These are phyloP conservation scores for Lolium perenne DNA, from an alignment of 176 grass and related monocot species.

Conservation along the genomic window DNA sequence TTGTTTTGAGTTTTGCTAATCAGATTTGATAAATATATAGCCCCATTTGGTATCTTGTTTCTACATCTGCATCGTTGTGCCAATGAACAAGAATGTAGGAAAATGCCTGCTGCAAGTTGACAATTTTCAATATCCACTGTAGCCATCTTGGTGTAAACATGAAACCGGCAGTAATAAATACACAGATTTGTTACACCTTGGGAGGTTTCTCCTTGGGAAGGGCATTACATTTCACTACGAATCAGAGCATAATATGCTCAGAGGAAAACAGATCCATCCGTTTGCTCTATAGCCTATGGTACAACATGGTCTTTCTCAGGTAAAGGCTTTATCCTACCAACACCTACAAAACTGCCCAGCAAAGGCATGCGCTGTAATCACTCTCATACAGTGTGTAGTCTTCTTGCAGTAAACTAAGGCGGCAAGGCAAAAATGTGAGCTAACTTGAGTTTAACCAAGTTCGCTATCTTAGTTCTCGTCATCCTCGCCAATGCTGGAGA, in stretches of 20 bases:
- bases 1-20: too few species aligned
- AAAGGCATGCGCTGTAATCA: conserved; percentile 34
- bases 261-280: background rate
- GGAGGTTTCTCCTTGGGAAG: background rate
- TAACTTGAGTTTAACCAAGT: background rate
- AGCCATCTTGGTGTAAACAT: too few species aligned
- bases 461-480: conserved; percentile 37
- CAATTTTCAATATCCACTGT: too few species aligned
- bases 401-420: conserved; percentile 46
- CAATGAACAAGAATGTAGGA: too few species aligned
- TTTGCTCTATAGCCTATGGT: conserved; percentile 41
- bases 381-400: conserved; percentile 28
- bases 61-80: too few species aligned
- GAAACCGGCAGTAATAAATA: background rate
- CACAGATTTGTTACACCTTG: background rate
- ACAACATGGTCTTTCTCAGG: conserved; percentile 39
- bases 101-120: too few species aligned
- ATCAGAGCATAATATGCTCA: conserved; percentile 37
- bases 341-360: conserved; percentile 65
- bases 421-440: conserved; percentile 44
- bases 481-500: conserved; percentile 48
- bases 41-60: too few species aligned
- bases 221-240: conserved; percentile 26
- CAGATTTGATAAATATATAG: too few species aligned
- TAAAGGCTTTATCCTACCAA: conserved; percentile 54